Base-by-base conservation (phyloP, 805 yeast genomes). In the Schwanniomyces occidentalis region DNA sequence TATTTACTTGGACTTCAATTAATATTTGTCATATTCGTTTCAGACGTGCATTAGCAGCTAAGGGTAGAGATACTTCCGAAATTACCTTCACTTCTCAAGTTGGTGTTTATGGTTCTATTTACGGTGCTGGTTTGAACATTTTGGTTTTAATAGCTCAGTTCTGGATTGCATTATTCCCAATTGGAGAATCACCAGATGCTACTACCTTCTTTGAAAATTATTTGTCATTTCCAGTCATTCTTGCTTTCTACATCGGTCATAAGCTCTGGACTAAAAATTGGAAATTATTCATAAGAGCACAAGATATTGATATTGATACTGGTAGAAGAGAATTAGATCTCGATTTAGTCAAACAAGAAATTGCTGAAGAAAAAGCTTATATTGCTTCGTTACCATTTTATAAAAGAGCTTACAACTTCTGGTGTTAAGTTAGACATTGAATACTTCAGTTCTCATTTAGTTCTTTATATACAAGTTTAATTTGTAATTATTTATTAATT, bases 101-200 rank as follows among this genome's bases (percentile, higher is more conserved):
- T 24, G 95, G 95, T 47, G 59, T 80, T 19, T 63, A 55, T 46
- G 95, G 95, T 30, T 81, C 95, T 1, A 56, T 54, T 41, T 75
- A 74, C 54, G 95, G 93, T 35, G 51, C 76, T 12, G 38, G 61
- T 16, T 61, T 88, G 52, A 80, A 80, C 55, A 24, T 73, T 20
- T 56, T 82, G 37, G 80, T 86, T 42, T 66, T 88, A 40, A 64
- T 76, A 37, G 86, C 89, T 19, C 90, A 85, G 63, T 85, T 87
- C 69, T 87, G 91, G 87, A 71, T 82, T 39, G 90, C 93, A 5
- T 63, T 84, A 26, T 85, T 71, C 71, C 95, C 95, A 35, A 52
- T 78, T 29, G 78, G 78, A 9, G 66, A 40, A 5, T 29, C 58
- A 7, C 76, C 83, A 34, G 68, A 63, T 52, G 85, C 86, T 6